phyloP scores from a whole-genome alignment of 768 basidiomycete species.

The Sporobolomyces roseus region DNA sequence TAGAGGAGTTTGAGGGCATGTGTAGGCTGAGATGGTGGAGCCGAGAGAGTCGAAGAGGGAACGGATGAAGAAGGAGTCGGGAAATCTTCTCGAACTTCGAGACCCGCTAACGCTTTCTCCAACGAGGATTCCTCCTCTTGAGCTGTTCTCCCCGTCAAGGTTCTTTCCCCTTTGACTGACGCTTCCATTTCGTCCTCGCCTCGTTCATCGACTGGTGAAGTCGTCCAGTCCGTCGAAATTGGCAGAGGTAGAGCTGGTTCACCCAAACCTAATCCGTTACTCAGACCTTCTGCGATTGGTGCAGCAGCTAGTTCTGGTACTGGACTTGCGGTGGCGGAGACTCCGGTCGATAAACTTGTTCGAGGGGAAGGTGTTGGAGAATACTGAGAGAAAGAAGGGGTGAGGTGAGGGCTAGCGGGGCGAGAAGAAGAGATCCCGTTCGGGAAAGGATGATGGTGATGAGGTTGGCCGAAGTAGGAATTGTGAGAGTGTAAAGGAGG shows the following conservation, averaged over 20 bases:
- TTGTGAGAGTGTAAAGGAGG: neutral
- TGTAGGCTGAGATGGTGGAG: neutral
- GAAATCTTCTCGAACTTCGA: neutral
- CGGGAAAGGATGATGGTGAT: constrained; percentile 26
- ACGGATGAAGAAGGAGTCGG: neutral
- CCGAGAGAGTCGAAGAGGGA: neutral
- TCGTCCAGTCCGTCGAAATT: neutral
- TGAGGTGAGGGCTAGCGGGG: constrained; percentile 23
- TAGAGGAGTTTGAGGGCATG: constrained; percentile 32
- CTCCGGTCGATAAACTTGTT: neutral
- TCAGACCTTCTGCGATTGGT: neutral
- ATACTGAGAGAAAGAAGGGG: constrained; percentile 3
- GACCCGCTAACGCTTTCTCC: neutral
- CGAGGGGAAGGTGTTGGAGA: constrained; percentile 18
- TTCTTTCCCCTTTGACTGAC: neutral
- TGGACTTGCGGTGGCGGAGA: constrained; percentile 12
- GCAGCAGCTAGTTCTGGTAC: constrained; percentile 20
- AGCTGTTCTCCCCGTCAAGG: too few species aligned
- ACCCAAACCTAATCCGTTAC: constrained; percentile 9
- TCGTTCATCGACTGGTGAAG: constrained; percentile 6
- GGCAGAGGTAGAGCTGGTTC: constrained; percentile 29
- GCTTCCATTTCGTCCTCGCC: neutral
- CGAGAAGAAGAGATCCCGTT: constrained; percentile 27
- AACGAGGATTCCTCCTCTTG: neutral
- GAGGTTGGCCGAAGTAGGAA: neutral